Evolutionary conservation across 371 early-diverging fungal species (phyloP), one percentile per base, ranked within the genome.

Genomic region (Rhizopus sp.): DNA sequence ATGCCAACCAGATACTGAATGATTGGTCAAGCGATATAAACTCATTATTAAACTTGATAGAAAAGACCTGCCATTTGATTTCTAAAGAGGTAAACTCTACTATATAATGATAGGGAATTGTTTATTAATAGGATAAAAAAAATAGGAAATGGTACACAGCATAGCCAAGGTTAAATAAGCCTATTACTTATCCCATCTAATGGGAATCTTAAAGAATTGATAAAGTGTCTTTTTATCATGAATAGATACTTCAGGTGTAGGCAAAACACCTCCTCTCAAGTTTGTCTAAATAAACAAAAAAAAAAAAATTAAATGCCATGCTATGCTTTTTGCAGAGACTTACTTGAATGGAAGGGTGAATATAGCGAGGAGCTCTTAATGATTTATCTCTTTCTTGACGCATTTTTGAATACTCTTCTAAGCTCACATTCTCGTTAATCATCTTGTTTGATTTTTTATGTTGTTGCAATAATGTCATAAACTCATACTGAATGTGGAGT

Each of bases 51-150:
- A 85, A 87, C 8, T 75, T 97, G 69, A 90, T 98, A 45, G 96
- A 93, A 62, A 95, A 95, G 83, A 97, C 97, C 15, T 90, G 90
- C 56, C 98, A 97, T 77, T 77, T 96, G 72, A 97, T 98, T 62
- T 88, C 93, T 41, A 98, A 98, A 82, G 99, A 98, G 66, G 78
- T 74, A 69, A 62, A 44, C 41, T 10, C 9, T 7, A 15, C 31
- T 13, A 68, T 10, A 17, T 29, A 29, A 5, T 29, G 15, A 4
- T 9, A 9, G 8, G 29, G 5, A 23, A 9, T 12, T 46, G 7
- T 17, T 37, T 37, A 37, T 37, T 37, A 37, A 37, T 37, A 10
- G 38, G 7, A 13, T 42, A 42, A n/a, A n/a, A n/a, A n/a, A n/a
- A 15, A 44, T 61, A 77, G 73, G 90, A 91, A 82, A 91, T 91